A percentile compares a stretch with the other conserved stretches of the same genome.
Evolutionary conservation across 345 rosid genomes (phyloP).

Genomic region (Arabidopsis arenosa): DNA sequence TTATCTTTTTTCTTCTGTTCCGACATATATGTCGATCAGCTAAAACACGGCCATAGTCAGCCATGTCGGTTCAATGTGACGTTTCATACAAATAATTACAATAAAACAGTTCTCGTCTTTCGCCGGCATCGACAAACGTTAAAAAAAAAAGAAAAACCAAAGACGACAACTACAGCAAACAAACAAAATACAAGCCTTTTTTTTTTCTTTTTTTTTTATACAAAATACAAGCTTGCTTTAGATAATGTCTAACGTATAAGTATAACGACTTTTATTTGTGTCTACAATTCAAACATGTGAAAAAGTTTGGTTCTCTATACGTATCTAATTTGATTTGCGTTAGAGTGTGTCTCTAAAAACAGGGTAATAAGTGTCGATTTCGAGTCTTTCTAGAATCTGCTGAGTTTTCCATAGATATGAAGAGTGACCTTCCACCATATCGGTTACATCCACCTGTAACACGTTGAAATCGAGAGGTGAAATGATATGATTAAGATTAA

Average conservation of each 20-base stretch:
- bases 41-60: slow-evolving; percentile 6
- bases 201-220: too few species aligned
- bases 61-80: slow-evolving; percentile 6
- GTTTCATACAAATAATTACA: slow-evolving; percentile 15
- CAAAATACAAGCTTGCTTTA: neutral
- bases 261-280: neutral
- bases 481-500: neutral
- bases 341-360: slow-evolving; percentile 56
- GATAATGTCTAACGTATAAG: neutral
- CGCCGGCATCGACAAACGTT: slow-evolving; percentile 21
- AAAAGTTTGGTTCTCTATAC: neutral
- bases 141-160: neutral
- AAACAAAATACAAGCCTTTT: neutral
- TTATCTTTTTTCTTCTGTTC: neutral
- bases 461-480: slow-evolving; percentile 21
- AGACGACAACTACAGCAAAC: neutral
- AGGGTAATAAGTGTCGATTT: slow-evolving; percentile 79
- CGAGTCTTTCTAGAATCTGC: slow-evolving; percentile 77
- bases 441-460: slow-evolving; percentile 79
- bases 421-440: slow-evolving; percentile 83
- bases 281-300: neutral
- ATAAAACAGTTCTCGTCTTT: slow-evolving; percentile 18
- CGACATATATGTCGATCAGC: neutral
- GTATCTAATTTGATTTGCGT: slow-evolving; percentile 2
- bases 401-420: slow-evolving; percentile 85